Evolutionary conservation across 352 stramenopile species (phyloP).

Genomic region (Pythium rishiriense): DNA sequence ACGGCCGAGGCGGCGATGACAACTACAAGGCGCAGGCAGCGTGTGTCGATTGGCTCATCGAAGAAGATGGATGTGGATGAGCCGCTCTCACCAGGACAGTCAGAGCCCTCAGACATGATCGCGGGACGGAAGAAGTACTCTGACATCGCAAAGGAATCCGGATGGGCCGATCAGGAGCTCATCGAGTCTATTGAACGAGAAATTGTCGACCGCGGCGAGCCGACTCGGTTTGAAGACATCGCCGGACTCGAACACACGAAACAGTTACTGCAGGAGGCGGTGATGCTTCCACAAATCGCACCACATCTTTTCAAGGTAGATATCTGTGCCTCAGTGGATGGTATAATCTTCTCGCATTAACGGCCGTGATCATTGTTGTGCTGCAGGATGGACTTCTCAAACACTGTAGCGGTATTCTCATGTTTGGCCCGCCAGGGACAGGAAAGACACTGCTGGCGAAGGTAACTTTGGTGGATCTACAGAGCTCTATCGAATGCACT

Average conservation of each 20-base stretch:
- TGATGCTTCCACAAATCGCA: conserved; percentile 84
- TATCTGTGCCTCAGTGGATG: not conserved
- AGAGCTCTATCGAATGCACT: not conserved
- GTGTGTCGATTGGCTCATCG: not conserved
- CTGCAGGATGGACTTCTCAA: conserved; percentile 71
- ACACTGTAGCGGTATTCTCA: conserved; percentile 79
- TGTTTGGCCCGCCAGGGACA: conserved; percentile 88
- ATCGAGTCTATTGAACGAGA: conserved; percentile 88
- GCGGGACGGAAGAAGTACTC: conserved; percentile 73
- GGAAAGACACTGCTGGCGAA: conserved; percentile 90
- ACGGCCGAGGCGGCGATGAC: conserved; percentile 26
- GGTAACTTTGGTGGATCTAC: conserved; percentile 22
- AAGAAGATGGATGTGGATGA: conserved; percentile 21
- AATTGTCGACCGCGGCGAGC: conserved; percentile 74
- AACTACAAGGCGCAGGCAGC: conserved; percentile 12
- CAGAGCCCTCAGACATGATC: conserved; percentile 32
- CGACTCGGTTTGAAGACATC: conserved; percentile 76
- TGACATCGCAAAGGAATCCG: conserved; percentile 70
- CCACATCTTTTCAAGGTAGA: conserved; percentile 75
- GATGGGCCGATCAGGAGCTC: conserved; percentile 75
- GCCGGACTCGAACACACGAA: conserved; percentile 82
- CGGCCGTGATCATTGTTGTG: not conserved
- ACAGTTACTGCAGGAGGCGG: conserved; percentile 77
- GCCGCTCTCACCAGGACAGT: not conserved
- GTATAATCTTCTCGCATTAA: not conserved